These are phyloP conservation scores for Hypholoma sublateritium DNA, from an alignment of 768 basidiomycete species.

Conservation along the genomic window DNA sequence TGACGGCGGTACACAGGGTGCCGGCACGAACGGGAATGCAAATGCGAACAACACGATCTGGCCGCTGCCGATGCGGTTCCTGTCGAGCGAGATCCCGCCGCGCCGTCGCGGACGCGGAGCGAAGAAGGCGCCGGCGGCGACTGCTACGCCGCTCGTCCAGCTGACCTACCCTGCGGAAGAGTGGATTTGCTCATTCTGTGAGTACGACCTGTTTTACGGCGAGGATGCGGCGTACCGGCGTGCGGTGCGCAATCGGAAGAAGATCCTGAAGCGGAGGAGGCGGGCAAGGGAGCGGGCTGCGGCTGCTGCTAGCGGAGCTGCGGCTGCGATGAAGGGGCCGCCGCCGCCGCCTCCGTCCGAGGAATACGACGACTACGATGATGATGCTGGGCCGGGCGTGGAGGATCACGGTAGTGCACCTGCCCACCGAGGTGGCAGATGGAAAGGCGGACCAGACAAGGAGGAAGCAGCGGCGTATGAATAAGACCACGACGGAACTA, in stretches of 20 bases:
- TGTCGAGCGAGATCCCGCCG: conserved; percentile 66
- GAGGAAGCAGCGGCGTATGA: conserved; percentile 13
- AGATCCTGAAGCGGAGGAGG: conserved; percentile 68
- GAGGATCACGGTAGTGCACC: conserved; percentile 22
- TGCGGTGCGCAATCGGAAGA: conserved; percentile 72
- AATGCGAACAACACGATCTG: conserved; percentile 40
- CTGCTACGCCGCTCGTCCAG: conserved; percentile 14
- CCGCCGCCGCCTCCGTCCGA: conserved; percentile 17
- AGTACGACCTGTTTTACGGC: conserved; percentile 91
- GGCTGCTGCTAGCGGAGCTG: conserved; percentile 36
- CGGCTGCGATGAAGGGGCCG: conserved; percentile 21
- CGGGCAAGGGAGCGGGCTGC: conserved; percentile 75
- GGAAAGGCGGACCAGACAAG: conserved; percentile 22
- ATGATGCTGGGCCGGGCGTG: conserved; percentile 23
- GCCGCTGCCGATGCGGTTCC: conserved; percentile 63
- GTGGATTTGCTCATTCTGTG: conserved; percentile 94
- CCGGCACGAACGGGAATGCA: conserved; percentile 4
- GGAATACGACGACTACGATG: conserved; percentile 22
- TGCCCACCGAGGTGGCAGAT: conserved; percentile 14
- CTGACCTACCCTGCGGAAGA: conserved; percentile 72
- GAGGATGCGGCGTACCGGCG: conserved; percentile 64
- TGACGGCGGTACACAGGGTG: conserved; percentile 14
- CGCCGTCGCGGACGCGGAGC: conserved; percentile 25
- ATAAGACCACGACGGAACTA: conserved; percentile 2
- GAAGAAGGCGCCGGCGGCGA: conserved; percentile 14